Base-by-base conservation (phyloP, 129 eudicot species). In the Scalesia atractyloides region DNA sequence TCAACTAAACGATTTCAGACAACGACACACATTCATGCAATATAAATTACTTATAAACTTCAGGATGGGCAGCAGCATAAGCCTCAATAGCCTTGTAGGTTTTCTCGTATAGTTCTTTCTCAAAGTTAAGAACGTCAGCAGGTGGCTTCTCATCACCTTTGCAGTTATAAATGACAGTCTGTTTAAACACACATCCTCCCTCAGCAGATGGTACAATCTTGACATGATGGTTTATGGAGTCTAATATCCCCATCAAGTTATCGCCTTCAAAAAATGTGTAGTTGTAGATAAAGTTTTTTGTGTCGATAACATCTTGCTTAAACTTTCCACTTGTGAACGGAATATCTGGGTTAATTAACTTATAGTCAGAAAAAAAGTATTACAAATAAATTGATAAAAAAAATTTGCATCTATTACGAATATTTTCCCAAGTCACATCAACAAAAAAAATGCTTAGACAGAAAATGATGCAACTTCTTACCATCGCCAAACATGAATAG, bases 61-160 rank as follows among this genome's bases (percentile, higher is more conserved):
- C 67, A 0, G 67, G 47, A 34, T 61, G 67, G 19, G 39, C 22
- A 34, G 20, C 47, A 1, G 33, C 51, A 18, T 64, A 41, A 1
- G 16, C 49, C 48, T 71, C 76, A 2, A 71, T 71, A 15, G 76
- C 76, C 26, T 41, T 57, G 30, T 39, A 71, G 43, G 76, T 71
- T 56, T 71, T 71, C 66, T 71, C 66, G 6, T 71, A 71, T 20
- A 71, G 16, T 37, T 71, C 66, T 22, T 71, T 71, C 43, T 54
- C 64, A 14, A 43, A 56, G 22, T 24, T 41, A 58, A 57, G 67
- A 19, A n/a, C 2, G 0, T 71, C 76, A 1, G 24, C n/a, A 1
- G 66, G 57, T 6, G 56, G 76, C 17, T 71, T 71, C 1, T 71
- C 76, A 5, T 71, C 76, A 0, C 76, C 76, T 57, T 71, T 71